phyloP scores from a whole-genome alignment of 371 early-diverging fungal genomes.

The Dinochytrium kinnereticum region DNA sequence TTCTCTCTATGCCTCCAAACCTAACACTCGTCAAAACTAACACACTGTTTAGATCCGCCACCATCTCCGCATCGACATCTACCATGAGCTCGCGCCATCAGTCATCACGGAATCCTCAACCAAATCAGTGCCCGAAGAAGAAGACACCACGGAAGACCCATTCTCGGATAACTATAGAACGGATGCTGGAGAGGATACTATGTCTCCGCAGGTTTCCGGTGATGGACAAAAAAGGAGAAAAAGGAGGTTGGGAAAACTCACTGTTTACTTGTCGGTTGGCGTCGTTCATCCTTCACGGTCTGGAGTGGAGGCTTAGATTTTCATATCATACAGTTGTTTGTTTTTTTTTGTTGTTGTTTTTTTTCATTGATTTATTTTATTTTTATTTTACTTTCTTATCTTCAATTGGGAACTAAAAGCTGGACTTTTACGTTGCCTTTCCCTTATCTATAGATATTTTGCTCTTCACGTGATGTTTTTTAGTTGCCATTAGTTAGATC shows the following conservation, averaged over 20 bases:
- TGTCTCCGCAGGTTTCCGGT: background rate
- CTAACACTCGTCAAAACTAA: background rate
- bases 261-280: background rate
- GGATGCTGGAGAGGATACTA: background rate
- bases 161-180: background rate
- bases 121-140: too few species aligned
- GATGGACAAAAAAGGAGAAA: background rate
- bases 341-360: too few species aligned
- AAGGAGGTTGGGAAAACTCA: background rate
- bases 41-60: background rate
- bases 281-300: background rate
- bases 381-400: background rate
- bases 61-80: slow-evolving; percentile 3
- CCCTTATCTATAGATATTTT: background rate
- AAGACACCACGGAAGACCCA: background rate
- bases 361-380: too few species aligned
- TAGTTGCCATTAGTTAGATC: too few species aligned
- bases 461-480: too few species aligned
- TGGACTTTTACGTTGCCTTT: background rate
- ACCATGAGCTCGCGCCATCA: background rate
- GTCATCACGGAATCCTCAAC: background rate
- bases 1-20: background rate
- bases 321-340: too few species aligned
- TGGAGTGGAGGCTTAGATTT: background rate
- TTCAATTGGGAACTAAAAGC: background rate